Base-by-base conservation (phyloP, 1,284 basidiomycete species). In the Cutaneotrichosporon cavernicola region DNA sequence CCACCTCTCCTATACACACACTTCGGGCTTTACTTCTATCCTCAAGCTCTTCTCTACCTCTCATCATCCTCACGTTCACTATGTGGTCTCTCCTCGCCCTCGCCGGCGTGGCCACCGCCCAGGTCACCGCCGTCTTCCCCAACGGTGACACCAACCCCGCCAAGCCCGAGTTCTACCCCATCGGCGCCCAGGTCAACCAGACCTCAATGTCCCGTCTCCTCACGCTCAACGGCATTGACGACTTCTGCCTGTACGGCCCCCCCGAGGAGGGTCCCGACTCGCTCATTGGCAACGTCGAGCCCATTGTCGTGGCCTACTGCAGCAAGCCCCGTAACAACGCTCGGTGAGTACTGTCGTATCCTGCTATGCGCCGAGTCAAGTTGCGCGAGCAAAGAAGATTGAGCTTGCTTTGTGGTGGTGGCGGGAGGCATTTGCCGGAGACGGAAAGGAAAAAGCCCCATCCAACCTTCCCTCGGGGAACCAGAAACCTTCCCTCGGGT, bases 71-170 rank as follows among this genome's bases (percentile, higher is more conserved):
- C 36, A 36, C 43, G 11, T 50, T 51, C 55, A 62, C 55, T 22
- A 65, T 64, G 66, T 60, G 58, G 51, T 53, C 63, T 21, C 52
- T 60, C 47, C 62, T 36, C 43, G 64, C 65, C 34, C n/a, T 65
- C 31, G 66, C 62, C 50, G 56, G 59, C 46, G 64, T 52, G 49
- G 59, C 52, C 26, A 34, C 9, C 21, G 66, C 66, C 49, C 64
- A 65, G 64, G 74, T 79, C 63, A 75, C 73, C 63, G 78, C 78
- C 10, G 64, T 69, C 32, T 60, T 59, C 66, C 76, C 78, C 61
- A 81, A 81, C 65, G 80, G 80, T 8, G 67, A 59, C 5, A 81
- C 79, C 69, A 81, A 81, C 73, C 80, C 80, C 32, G 70, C 70
- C 50, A 68, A 66, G 49, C 75, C 76, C 22, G 66, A 65, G 55